Evolutionary conservation across 441 rosid species (phyloP), one percentile per base, ranked within the genome.

Genomic region (Iberis amara): DNA sequence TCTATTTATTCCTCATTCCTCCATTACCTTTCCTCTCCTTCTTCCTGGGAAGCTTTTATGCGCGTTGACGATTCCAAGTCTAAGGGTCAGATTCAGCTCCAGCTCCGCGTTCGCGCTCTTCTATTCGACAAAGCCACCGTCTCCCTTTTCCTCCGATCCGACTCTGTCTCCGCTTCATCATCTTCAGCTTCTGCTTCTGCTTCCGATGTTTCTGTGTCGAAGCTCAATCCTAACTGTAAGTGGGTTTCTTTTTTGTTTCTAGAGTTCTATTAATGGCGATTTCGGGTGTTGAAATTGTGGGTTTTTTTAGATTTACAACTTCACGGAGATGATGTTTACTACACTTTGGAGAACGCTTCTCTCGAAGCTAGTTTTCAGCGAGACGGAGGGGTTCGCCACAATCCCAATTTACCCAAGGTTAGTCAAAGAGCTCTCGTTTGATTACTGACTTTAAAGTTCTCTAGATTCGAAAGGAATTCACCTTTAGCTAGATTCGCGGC

Each of bases 31-130:
- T 60, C 94, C 2, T 77, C 95, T 37, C 81, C 86, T 3, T 53
- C 86, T 47, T 42, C 82, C 0, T 89, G 97, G 92, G 88, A 83
- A 31, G 52, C 82, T 26, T 83, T 89, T 63, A 78, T 89, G 88
- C 78, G 85, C 13, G 62, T 71, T 35, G 89, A 85, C 60, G 81
- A 72, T 12, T 70, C 81, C 50, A 82, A 76, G 55, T 62, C 95
- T 43, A 85, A 73, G 83, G 52, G 78, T 70, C 91, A 79, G 73
- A 74, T 88, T 76, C 94, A 81, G 1, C 81, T 89, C 55, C 96
- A 78, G 74, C 90, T 89, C 66, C 76, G 97, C 11, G 86, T 57
- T 36, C 97, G 95, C 11, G 95, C 97, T 41, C 95, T 89, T 41
- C 57, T 89, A 35, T 89, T 76, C 56, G 90, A 86, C 54, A 89